A percentile compares a stretch with the other conserved stretches of the same genome.
phyloP scores from a whole-genome alignment of 352 stramenopile genomes.

The Pythium rishiriense region DNA sequence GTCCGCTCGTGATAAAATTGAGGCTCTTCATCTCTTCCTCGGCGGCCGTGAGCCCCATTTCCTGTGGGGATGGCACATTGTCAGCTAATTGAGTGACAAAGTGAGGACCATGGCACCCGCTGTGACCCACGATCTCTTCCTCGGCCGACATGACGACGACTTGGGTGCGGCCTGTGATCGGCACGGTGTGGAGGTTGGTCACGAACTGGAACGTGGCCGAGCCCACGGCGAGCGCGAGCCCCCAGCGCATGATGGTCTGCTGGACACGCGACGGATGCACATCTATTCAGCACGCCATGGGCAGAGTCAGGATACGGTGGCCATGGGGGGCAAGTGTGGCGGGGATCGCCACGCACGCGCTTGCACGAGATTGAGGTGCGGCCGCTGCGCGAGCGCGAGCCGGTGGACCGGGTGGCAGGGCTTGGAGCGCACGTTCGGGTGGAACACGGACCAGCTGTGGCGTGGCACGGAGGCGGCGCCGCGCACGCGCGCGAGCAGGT shows the following conservation, averaged over 20 bases:
- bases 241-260: slow-evolving; percentile 41
- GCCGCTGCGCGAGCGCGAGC: slow-evolving; percentile 3
- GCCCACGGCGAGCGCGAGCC: slow-evolving; percentile 38
- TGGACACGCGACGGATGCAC: slow-evolving; percentile 51
- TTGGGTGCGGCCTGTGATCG: slow-evolving; percentile 64
- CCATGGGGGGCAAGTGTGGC: no score
- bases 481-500: slow-evolving; percentile 8
- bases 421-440: slow-evolving; percentile 3
- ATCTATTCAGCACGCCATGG: slow-evolving; percentile 32
- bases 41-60: slow-evolving; percentile 51
- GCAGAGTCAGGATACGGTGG: no score
- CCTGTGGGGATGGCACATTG: slow-evolving; percentile 11
- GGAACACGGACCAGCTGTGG: slow-evolving; percentile 20
- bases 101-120: no score
- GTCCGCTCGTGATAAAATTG: slow-evolving; percentile 43
- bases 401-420: slow-evolving; percentile 8
- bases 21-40: slow-evolving; percentile 39
- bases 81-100: no score
- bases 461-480: slow-evolving; percentile 8
- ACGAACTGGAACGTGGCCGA: slow-evolving; percentile 67
- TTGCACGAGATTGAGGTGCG: slow-evolving; percentile 16
- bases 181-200: slow-evolving; percentile 68
- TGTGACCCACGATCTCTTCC: slow-evolving; percentile 64
- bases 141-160: slow-evolving; percentile 63
- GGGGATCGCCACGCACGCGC: slow-evolving; percentile 6